Conservation (phyloP, 108 stramenopile species). For the Tribonema minus region DNA sequence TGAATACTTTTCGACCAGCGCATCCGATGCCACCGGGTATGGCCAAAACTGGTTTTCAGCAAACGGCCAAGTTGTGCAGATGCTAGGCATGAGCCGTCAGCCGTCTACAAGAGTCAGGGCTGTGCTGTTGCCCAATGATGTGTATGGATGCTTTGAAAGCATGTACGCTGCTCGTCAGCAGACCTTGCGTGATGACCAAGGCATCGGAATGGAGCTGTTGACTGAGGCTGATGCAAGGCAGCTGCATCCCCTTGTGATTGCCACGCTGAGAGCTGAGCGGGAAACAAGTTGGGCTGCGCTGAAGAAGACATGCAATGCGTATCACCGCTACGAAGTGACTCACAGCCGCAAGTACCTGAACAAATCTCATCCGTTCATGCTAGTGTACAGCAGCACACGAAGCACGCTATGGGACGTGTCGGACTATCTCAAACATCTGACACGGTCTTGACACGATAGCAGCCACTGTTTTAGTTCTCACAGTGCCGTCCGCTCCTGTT, state of each 20-base stretch:
- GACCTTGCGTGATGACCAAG: neutral
- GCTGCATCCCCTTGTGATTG: neutral
- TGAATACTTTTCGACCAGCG: neutral
- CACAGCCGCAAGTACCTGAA: neutral
- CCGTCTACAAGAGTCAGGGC: neutral
- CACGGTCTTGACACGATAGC: neutral
- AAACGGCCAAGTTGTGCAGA: neutral
- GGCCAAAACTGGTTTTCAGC: neutral
- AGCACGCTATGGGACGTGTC: neutral
- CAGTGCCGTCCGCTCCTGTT: too few relatives aligned
- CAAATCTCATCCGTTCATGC: neutral
- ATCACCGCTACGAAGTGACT: too few relatives aligned
- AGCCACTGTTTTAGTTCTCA: too few relatives aligned
- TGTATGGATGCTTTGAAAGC: neutral
- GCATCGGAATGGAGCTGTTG: neutral
- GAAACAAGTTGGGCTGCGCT: too few relatives aligned
- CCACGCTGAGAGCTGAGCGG: neutral
- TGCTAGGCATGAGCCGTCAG: neutral
- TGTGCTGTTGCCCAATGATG: neutral
- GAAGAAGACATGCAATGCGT: too few relatives aligned
- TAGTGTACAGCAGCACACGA: neutral
- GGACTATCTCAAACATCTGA: neutral
- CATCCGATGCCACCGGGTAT: neutral
- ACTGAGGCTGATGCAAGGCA: neutral
- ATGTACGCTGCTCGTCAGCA: neutral